Evolutionary conservation across 176 grass and related monocot genomes (phyloP).

Genomic region (Carex kokanica): DNA sequence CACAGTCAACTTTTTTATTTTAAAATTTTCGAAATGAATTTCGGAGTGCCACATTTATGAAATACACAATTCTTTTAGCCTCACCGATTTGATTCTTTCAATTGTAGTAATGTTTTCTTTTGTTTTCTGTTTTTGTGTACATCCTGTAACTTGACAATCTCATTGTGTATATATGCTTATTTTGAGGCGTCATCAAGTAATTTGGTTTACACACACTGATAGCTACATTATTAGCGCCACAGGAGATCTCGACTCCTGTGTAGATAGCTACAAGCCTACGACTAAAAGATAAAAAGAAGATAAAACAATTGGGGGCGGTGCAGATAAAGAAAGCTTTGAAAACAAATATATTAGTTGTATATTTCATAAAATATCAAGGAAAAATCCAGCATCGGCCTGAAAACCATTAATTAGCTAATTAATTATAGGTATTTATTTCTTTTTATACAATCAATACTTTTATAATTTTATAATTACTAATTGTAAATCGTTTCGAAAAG

Average conservation of each 20-base stretch:
- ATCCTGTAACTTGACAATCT: no score
- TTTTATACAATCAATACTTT: background rate
- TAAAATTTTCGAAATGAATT: no score
- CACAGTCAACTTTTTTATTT: no score
- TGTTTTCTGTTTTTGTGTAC: background rate
- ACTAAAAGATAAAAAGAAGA: background rate
- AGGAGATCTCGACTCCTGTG: background rate
- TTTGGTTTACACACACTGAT: background rate
- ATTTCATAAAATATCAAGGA: background rate
- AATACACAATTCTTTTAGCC: background rate
- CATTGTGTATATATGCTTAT: no score
- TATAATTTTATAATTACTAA: no score
- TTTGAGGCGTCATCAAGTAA: no score
- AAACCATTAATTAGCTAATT: no score
- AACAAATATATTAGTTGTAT: background rate
- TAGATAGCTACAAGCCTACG: background rate
- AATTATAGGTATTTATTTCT: background rate
- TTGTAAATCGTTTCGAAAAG: no score
- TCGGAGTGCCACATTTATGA: no score
- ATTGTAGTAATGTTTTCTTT: background rate
- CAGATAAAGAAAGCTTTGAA: background rate
- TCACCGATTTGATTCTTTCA: background rate
- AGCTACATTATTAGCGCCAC: background rate
- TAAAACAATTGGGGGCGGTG: slow-evolving; percentile 14
- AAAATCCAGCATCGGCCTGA: background rate